Base-by-base conservation (phyloP, 495 filamentous ascomycete species). In the Penicillium cosmopolitanum region DNA sequence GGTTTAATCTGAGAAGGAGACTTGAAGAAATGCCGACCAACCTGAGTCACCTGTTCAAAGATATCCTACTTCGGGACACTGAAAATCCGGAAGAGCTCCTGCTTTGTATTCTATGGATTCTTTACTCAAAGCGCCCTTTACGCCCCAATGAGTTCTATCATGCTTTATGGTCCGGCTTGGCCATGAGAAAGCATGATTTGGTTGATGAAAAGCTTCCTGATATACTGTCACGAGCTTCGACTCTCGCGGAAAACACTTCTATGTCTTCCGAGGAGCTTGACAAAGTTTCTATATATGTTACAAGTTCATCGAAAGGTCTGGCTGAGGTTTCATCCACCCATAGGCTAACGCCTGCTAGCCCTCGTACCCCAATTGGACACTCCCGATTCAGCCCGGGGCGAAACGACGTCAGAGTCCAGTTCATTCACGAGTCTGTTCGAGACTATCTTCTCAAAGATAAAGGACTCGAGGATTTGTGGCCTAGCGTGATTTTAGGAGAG, bases 381-480 rank as follows among this genome's bases (percentile, higher is more conserved):
- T 2, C 19, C 19, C 19, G 19, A 21, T 21, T 2, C 19, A 21
- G 19, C 1, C 19, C 2, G 19, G 19, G 19, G 2, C 19, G 2
- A 21, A 21, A 4, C 13, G 35, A 8, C 35, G 10, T 5, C 4
- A 6, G 35, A 38, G 71, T 80, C 35, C 78, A 82, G 58, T 82
- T 82, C 58, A 81, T 82, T 44, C 78, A 82, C 56, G 77, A 81
- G 63, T 80, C 78, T 1, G 79, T 81, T 4, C 65, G 69, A 11
- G 76, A 79, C 51, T 80, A 73, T 25, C 66, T 82, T 7, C 12
- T 79, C 6, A 73, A 76, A 57, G 70, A 77, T 21, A 63, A 68
- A 16, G 79, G 80, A 0, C 46, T 82, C 0, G 35, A 61, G 13
- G 56, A 67, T 18, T 5, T 82, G 5, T 78, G 67, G 74, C 66